Evolutionary conservation across 2,329 filamentous ascomycete genomes (phyloP).

Genomic region (Sclerotinia glacialis): DNA sequence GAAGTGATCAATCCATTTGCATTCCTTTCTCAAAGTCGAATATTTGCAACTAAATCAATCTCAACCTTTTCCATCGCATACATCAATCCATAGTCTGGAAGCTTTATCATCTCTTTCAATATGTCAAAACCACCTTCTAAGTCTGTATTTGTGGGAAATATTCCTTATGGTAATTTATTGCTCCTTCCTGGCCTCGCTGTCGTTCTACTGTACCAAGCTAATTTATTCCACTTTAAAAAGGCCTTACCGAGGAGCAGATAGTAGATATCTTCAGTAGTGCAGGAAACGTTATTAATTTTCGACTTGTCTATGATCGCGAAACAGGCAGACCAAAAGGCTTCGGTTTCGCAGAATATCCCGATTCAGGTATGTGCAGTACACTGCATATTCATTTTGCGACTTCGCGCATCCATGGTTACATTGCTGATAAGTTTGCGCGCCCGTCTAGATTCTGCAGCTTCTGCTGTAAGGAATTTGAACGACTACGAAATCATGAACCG

Average conservation of each 20-base stretch:
- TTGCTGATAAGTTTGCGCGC: constrained; percentile 12
- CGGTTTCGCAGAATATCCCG: constrained; percentile 93
- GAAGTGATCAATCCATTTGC: constrained; percentile 25
- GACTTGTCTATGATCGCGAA: constrained; percentile 92
- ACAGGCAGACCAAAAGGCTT: constrained; percentile 94
- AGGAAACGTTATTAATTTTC: constrained; percentile 87
- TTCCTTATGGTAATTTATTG: constrained; percentile 65
- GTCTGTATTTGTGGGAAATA: constrained; percentile 83
- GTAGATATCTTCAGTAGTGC: constrained; percentile 88
- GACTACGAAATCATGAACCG: constrained; percentile 93
- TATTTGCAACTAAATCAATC: constrained; percentile 28
- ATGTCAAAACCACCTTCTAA: constrained; percentile 76
- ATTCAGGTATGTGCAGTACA: constrained; percentile 60
- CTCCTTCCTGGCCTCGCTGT: neutral
- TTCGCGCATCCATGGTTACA: constrained; percentile 9
- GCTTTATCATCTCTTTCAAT: constrained; percentile 38
- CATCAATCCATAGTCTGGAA: constrained; percentile 16
- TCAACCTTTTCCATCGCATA: constrained; percentile 22
- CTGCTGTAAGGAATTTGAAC: constrained; percentile 91
- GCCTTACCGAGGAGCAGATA: constrained; percentile 93
- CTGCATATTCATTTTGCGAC: constrained; percentile 13
- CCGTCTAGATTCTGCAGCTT: constrained; percentile 73
- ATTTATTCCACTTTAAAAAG: constrained; percentile 47
- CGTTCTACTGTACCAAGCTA: constrained; percentile 13
- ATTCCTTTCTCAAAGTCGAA: constrained; percentile 30